A percentile compares a stretch with the other conserved stretches of the same genome.
phyloP scores from a whole-genome alignment of 768 basidiomycete species.

The Amanita jacksonii region DNA sequence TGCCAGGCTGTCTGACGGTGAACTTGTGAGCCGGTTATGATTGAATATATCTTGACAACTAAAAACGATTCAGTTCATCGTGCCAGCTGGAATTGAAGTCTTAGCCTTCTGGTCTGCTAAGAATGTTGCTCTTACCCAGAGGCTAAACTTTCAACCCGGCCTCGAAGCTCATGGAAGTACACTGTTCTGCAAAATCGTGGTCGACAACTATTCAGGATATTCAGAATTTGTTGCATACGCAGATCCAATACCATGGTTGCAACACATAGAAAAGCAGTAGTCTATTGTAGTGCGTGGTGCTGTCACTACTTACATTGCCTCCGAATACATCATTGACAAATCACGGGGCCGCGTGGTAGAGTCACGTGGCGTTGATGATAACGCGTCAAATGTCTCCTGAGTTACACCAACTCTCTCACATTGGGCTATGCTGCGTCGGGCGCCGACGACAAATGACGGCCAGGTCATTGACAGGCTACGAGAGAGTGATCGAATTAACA shows the following conservation, averaged over 20 bases:
- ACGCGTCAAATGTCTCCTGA: constrained; percentile 10
- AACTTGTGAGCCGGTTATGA: constrained; percentile 34
- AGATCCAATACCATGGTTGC: constrained; percentile 30
- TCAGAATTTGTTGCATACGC: constrained; percentile 38
- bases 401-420: not conserved
- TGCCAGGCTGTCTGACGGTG: constrained; percentile 39
- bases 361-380: constrained; percentile 9
- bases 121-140: constrained; percentile 33
- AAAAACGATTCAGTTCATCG: constrained; percentile 38
- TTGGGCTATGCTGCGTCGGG: constrained; percentile 52
- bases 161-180: constrained; percentile 37
- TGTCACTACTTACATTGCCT: too few species aligned
- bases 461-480: constrained; percentile 56
- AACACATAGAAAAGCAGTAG: constrained; percentile 14
- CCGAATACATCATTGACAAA: too few species aligned
- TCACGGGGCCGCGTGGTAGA: too few species aligned
- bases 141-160: constrained; percentile 38
- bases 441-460: constrained; percentile 63
- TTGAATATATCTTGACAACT: not conserved
- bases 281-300: too few species aligned
- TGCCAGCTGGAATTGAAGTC: constrained; percentile 39
- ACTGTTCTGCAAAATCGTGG: constrained; percentile 45
- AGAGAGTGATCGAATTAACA: constrained; percentile 65
- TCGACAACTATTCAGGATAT: constrained; percentile 53
- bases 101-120: constrained; percentile 52